Evolutionary conservation across 768 basidiomycete species (phyloP), one percentile per base, ranked within the genome.

Genomic region (Lentinula edodes): DNA sequence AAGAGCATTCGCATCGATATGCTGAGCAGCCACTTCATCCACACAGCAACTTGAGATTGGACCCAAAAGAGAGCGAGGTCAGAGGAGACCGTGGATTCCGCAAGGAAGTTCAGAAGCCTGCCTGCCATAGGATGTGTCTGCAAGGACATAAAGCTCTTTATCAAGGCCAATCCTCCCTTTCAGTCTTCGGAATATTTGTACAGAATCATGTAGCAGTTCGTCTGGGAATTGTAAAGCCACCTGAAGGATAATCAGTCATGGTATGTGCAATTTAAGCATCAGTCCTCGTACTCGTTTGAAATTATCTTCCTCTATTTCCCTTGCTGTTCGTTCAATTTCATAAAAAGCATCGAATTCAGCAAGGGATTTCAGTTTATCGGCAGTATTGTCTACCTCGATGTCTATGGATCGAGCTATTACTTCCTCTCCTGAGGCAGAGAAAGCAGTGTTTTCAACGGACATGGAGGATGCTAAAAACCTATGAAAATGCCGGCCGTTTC

Each of bases 61-160:
- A 58, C 15, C 36, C 58, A 39, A 59, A 52, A 32, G 39, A 41
- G 42, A 54, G 15, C 45, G 9, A 59, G 23, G 50, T 35, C 54
- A 52, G 36, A 58, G 43, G 35, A 52, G 59, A 41, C 59, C 16
- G 45, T 16, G 28, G 42, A 41, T 52, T 36, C 38, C 9, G 20
- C 34, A 18, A 60, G 32, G 12, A 35, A 52, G 2, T 36, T 45
- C 57, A 59, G 18, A 39, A 35, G 62, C 56, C 50, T 76, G 86
- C 95, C 91, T 95, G 74, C 95, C 97, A 73, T 98, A 98, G 4
- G 95, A 96, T 20, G 95, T 98, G 73, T 99, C 96, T 12, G 95
- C 96, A n/a, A 98, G 80, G 5, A 97, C 89, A 71, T 93, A 96
- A 23, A 93, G 75, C 66, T 95, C 89, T 55, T 76, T 76, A 20